Conservation (phyloP, 176 grass and related monocot species). For the Juncus inflexus region DNA sequence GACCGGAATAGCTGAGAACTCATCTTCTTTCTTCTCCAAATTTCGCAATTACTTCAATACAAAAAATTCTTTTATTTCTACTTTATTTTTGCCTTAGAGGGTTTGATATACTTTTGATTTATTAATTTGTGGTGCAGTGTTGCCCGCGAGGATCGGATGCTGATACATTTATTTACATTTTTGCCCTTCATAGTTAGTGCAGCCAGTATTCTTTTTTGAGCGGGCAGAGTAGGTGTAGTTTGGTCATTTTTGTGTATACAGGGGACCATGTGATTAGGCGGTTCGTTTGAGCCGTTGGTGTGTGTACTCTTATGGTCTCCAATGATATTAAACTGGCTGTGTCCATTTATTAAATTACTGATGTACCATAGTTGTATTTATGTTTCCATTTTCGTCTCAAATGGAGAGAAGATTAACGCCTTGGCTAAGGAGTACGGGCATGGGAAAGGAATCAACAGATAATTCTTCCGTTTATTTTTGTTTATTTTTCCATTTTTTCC, state of each 20-base stretch:
- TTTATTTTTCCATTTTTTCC: no score
- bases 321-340: no score
- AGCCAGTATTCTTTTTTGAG: not conserved
- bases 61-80: not conserved
- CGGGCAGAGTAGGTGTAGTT: not conserved
- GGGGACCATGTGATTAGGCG: conserved; percentile 18
- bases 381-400: no score
- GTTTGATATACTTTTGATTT: conserved; percentile 4
- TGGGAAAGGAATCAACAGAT: no score
- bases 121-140: conserved; percentile 29
- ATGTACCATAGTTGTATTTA: no score
- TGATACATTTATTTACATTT: not conserved
- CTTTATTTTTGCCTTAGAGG: conserved; percentile 5
- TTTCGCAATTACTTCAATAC: not conserved
- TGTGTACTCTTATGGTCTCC: not conserved
- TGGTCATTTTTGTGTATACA: not conserved
- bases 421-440: no score
- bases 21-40: conserved; percentile 22
- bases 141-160: conserved; percentile 11
- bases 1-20: conserved; percentile 41
- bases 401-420: no score
- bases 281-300: conserved; percentile 21
- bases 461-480: no score
- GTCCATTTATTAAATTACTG: no score
- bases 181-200: not conserved